These are phyloP conservation scores for Lagenaria siceraria DNA, from an alignment of 306 rosid species.

Conservation along the genomic window DNA sequence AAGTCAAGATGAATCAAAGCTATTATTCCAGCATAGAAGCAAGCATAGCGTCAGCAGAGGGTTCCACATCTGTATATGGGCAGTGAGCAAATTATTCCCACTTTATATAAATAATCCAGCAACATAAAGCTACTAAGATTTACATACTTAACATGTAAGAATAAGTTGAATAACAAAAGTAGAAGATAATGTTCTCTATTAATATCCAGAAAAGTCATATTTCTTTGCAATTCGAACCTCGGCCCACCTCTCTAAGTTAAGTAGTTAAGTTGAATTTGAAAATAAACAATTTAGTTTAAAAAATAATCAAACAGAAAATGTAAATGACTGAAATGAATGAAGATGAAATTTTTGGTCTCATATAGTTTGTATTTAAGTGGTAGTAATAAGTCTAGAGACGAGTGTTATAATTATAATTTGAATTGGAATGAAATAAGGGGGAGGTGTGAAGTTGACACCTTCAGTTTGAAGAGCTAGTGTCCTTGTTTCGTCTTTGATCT, in stretches of 20 bases:
- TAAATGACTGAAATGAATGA: no score
- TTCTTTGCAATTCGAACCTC: not conserved
- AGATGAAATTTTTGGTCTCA: no score
- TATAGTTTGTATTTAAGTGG: no score
- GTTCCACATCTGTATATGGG: not conserved
- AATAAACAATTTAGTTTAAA: not conserved
- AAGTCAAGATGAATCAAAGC: no score
- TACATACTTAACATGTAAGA: not conserved
- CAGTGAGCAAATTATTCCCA: not conserved
- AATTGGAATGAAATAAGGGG: no score
- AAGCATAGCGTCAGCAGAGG: not conserved
- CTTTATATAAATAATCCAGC: not conserved
- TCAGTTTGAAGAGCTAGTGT: no score
- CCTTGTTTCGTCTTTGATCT: no score
- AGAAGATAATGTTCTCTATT: not conserved
- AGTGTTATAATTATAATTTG: no score
- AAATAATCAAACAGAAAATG: no score
- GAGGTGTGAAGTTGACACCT: no score
- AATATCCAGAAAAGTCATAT: not conserved
- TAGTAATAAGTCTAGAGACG: no score
- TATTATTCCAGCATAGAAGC: not conserved
- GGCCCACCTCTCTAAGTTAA: not conserved
- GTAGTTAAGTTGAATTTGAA: not conserved
- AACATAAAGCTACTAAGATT: not conserved
- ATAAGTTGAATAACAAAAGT: not conserved